Evolutionary conservation across 805 yeast species (phyloP), one percentile per base, ranked within the genome.

Genomic region (Scheffersomyces amazonensis): DNA sequence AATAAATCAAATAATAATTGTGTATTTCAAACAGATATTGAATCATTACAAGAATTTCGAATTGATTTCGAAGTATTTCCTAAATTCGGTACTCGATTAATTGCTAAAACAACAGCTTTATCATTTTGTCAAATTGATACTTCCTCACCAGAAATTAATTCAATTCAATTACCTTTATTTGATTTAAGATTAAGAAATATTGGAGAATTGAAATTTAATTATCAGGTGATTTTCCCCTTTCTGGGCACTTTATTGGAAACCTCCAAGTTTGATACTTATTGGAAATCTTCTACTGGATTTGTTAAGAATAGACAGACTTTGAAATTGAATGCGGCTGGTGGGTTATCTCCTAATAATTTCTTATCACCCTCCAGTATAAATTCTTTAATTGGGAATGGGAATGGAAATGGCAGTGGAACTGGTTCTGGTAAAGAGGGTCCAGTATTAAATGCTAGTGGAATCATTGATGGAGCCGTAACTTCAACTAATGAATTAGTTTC

Each of bases 21-120:
- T 43, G 82, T 90, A 4, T 91, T 91, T 64, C 96, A 90, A 60
- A 79, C 90, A 6, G 91, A 87, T 50, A 67, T 83, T 2, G 76
- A 89, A 39, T 81, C 85, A 12, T 53, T 69, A 38, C 54, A 56
- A 41, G 78, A 75, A 31, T 87, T 89, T 53, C 68, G 80, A 20
- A 76, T 90, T 37, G 95, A 87, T 53, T 84, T 90, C 54, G 98
- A 93, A 58, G 76, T 93, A 10, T 90, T 83, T 60, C 97, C 99
- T 1, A 86, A 91, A 6, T 93, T 88, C 64, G 99, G 99, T 17
- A 89, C 98, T 0, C 76, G 96, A 44, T 66, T 91, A 39, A 81
- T 91, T 36, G 96, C 96, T 3, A 91, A 90, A 53, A 76, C 97
- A 0, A 80, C 95, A 0, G 87, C 93, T 2, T 69, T 89, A 37